Evolutionary conservation across 2,329 filamentous ascomycete species (phyloP).

Genomic region (Magnaporthiopsis incrustans): DNA sequence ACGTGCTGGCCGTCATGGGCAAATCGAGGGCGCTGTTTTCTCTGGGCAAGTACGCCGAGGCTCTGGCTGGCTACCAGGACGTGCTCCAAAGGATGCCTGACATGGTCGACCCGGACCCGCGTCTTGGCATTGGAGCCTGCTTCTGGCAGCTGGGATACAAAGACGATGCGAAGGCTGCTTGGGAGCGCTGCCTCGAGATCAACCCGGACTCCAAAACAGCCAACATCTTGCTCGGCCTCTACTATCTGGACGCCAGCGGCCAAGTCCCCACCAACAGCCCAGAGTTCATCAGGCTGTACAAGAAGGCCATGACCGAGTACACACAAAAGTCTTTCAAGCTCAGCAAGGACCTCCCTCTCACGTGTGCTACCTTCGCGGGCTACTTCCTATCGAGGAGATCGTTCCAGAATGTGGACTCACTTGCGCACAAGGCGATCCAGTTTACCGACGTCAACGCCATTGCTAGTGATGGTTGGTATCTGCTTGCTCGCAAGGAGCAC

Average conservation of each 20-base stretch:
- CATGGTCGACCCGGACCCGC: conserved; percentile 84
- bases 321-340: conserved; percentile 90
- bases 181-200: conserved; percentile 80
- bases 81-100: conserved; percentile 79
- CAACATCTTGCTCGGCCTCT: conserved; percentile 82
- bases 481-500: conserved; percentile 86
- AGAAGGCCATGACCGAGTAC: conserved; percentile 89
- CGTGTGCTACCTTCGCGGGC: conserved; percentile 80
- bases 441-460: conserved; percentile 94
- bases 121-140: conserved; percentile 93
- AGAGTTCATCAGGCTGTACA: conserved; percentile 78
- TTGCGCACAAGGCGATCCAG: conserved; percentile 90
- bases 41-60: conserved; percentile 76
- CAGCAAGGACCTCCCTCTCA: conserved; percentile 83
- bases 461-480: conserved; percentile 95
- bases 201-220: conserved; percentile 79
- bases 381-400: conserved; percentile 84
- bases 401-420: conserved; percentile 71
- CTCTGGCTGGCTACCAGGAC: conserved; percentile 78
- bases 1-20: conserved; percentile 87
- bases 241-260: conserved; percentile 80
- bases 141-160: conserved; percentile 94
- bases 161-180: conserved; percentile 82
- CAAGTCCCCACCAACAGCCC: conserved; percentile 76
- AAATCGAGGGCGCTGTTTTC: conserved; percentile 83